These are phyloP conservation scores for Fusarium sp. DNA, from an alignment of 2,329 filamentous ascomycete genomes.

Conservation along the genomic window DNA sequence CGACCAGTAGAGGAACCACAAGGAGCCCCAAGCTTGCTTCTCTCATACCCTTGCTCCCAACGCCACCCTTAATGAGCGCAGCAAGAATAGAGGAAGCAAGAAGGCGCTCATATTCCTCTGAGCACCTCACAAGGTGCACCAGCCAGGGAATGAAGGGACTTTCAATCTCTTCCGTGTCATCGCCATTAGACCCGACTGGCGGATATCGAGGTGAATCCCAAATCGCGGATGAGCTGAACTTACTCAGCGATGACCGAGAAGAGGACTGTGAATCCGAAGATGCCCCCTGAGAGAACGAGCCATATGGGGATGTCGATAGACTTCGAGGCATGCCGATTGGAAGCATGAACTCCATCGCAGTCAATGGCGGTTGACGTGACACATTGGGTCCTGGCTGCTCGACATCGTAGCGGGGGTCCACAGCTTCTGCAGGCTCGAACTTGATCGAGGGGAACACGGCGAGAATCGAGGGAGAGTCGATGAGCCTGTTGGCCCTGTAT, in stretches of 20 bases:
- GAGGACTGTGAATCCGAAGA: slow-evolving; percentile 45
- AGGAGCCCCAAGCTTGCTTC: slow-evolving; percentile 74
- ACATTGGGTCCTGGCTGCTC: slow-evolving; percentile 65
- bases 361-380: slow-evolving; percentile 53
- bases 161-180: slow-evolving; percentile 70
- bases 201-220: slow-evolving; percentile 51
- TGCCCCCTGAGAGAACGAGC: slow-evolving; percentile 13
- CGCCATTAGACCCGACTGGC: slow-evolving; percentile 45
- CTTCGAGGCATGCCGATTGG: slow-evolving; percentile 56
- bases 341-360: slow-evolving; percentile 71
- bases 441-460: slow-evolving; percentile 74
- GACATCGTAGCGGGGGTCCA: slow-evolving; percentile 63
- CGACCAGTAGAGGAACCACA: slow-evolving; percentile 76
- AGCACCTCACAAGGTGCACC: slow-evolving; percentile 70
- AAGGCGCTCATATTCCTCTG: slow-evolving; percentile 69
- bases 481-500: slow-evolving; percentile 78
- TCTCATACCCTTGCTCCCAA: slow-evolving; percentile 70
- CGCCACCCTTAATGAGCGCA: slow-evolving; percentile 75
- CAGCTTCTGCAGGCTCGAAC: slow-evolving; percentile 61
- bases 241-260: slow-evolving; percentile 46
- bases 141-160: slow-evolving; percentile 81
- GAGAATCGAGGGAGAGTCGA: slow-evolving; percentile 76
- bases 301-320: slow-evolving; percentile 39
- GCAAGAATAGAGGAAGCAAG: slow-evolving; percentile 78
- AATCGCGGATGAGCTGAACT: slow-evolving; percentile 43